Evolutionary conservation across 164 flowering plant species (phyloP).

Genomic region (Kingdonia uniflora): DNA sequence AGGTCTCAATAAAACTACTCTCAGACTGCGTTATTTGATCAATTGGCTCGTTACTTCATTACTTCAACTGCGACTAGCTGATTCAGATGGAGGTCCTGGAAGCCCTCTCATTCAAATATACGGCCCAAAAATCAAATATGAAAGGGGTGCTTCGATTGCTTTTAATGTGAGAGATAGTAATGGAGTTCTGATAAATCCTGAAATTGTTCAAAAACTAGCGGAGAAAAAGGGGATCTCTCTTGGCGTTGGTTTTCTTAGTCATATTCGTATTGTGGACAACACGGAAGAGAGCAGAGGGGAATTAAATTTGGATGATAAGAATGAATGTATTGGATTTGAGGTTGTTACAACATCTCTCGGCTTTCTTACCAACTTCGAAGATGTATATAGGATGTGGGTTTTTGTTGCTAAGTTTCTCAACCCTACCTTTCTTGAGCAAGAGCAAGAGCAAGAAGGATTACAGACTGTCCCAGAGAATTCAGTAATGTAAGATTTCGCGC

Average conservation of each 20-base stretch:
- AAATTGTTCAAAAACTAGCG: constrained; percentile 66
- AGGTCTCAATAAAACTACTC: constrained; percentile 79
- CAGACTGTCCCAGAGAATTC: constrained; percentile 46
- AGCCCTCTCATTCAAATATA: constrained; percentile 63
- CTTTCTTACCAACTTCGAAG: constrained; percentile 73
- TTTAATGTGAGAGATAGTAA: constrained; percentile 61
- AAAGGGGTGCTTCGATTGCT: constrained; percentile 87
- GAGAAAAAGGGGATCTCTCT: constrained; percentile 69
- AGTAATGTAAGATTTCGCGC: constrained; percentile 26
- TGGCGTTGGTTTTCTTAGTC: constrained; percentile 74
- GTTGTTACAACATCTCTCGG: constrained; percentile 93
- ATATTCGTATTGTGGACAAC: constrained; percentile 41
- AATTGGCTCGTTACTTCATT: constrained; percentile 93
- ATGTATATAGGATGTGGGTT: constrained; percentile 89
- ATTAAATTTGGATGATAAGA: constrained; percentile 42
- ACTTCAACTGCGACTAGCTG: constrained; percentile 56
- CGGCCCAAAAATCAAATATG: constrained; percentile 92
- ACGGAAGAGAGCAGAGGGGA: constrained; percentile 32
- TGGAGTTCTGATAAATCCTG: constrained; percentile 46
- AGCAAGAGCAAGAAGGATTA: constrained; percentile 33
- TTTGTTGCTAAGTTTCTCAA: constrained; percentile 78
- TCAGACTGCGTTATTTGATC: constrained; percentile 55
- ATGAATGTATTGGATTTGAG: constrained; percentile 48
- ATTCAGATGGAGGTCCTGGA: constrained; percentile 28
- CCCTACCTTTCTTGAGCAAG: constrained; percentile 43